Conservation (phyloP, 768 basidiomycete genomes). For the Lactifluus volemus region DNA sequence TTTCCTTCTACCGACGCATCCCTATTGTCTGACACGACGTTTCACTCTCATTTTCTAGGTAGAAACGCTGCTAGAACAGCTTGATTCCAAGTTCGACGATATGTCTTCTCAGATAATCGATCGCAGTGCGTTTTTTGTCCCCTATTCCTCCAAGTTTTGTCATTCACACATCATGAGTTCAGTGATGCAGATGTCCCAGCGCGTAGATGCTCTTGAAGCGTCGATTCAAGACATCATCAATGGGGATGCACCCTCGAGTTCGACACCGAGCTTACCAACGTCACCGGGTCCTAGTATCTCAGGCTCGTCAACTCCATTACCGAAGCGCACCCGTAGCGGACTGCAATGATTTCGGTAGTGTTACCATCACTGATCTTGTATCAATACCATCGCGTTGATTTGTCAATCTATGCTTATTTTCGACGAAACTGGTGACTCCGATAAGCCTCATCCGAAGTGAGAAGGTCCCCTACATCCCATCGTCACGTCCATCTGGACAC, state of each 20-base stretch:
- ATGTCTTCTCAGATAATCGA: constrained; percentile 89
- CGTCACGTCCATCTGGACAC: neutral
- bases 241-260: constrained; percentile 38
- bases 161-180: neutral
- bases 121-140: constrained; percentile 44
- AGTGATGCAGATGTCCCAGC: constrained; percentile 92
- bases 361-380: neutral
- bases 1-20: neutral
- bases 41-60: constrained; percentile 42
- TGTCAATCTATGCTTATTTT: neutral
- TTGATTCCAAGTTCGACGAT: constrained; percentile 87
- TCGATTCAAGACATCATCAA: constrained; percentile 91
- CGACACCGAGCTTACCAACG: constrained; percentile 43
- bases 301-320: neutral
- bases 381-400: neutral
- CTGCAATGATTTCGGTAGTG: neutral
- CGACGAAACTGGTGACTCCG: neutral
- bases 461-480: neutral
- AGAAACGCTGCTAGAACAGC: constrained; percentile 76
- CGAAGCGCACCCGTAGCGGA: constrained; percentile 5
- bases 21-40: neutral
- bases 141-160: neutral
- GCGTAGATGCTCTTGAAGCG: constrained; percentile 83
- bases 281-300: constrained; percentile 34
- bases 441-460: neutral